These are phyloP conservation scores for Candida namnaoensis DNA, from an alignment of 805 yeast species.

Conservation along the genomic window DNA sequence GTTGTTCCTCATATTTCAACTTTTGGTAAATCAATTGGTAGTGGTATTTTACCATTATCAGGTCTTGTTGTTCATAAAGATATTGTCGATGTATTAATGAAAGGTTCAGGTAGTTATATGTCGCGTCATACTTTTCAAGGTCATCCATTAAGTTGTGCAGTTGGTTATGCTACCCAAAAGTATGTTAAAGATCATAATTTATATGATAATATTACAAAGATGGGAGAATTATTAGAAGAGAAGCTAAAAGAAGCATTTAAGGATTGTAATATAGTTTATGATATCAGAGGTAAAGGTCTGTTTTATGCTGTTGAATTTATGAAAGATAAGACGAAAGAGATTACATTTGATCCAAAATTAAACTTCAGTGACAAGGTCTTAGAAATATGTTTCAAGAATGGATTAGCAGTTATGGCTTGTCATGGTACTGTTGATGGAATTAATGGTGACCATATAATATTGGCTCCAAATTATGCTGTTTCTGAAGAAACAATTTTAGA, in stretches of 20 bases:
- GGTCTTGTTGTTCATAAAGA: slow-evolving; percentile 33
- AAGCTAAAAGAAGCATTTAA: slow-evolving; percentile 21
- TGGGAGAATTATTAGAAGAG: slow-evolving; percentile 28
- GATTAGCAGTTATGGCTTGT: slow-evolving; percentile 38
- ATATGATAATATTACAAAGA: slow-evolving; percentile 32
- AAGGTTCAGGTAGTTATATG: slow-evolving; percentile 30
- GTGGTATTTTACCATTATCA: slow-evolving; percentile 41
- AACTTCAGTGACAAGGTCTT: slow-evolving; percentile 17
- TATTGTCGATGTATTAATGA: slow-evolving; percentile 26
- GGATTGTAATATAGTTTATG: slow-evolving; percentile 36
- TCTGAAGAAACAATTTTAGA: slow-evolving; percentile 28
- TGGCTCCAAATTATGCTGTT: slow-evolving; percentile 38
- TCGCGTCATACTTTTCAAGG: slow-evolving; percentile 45
- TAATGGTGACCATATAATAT: slow-evolving; percentile 35
- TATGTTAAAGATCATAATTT: slow-evolving; percentile 24
- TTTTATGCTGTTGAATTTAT: slow-evolving; percentile 54
- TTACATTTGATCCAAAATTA: slow-evolving; percentile 28
- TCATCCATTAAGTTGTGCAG: slow-evolving; percentile 37
- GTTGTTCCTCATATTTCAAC: slow-evolving; percentile 38
- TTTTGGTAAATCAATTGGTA: slow-evolving; percentile 40
- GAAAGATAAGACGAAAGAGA: slow-evolving; percentile 41
- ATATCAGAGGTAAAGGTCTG: slow-evolving; percentile 55
- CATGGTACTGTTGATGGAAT: slow-evolving; percentile 32
- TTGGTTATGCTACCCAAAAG: slow-evolving; percentile 36
- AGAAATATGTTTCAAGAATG: slow-evolving; percentile 28